Evolutionary conservation across 225 moss, liverwort and hornwort species (phyloP), one percentile per base, ranked within the genome.

Genomic region (Bryum argenteum): DNA sequence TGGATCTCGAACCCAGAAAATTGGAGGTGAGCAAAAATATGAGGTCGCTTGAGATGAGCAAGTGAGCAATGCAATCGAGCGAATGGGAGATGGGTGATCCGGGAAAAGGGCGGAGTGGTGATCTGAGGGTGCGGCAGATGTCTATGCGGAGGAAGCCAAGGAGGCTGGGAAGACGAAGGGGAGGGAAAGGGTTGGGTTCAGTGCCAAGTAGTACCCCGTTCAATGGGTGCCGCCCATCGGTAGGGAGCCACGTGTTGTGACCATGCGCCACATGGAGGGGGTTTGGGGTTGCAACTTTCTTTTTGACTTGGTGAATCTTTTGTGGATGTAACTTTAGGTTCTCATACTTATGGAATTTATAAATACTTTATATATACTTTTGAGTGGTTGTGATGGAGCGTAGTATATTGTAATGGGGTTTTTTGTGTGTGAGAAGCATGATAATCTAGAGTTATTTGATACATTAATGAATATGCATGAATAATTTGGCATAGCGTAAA

Each of bases 201-300:
- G 37, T 61, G 61, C 65, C 76, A 61, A 41, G 71, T 67, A 41
- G 71, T 67, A 48, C 42, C 15, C 22, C 17, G 22, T n/a, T 58
- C 19, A 15, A 64, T 47, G 48, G 74, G 47, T 58, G 33, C 21
- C 10, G 37, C 11, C 66, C 37, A 2, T 11, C 16, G 1, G 0
- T 3, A 11, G n/a, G 8, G 2, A 43, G 78, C 40, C 82, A 74
- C 82, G 60, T 70, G 55, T 44, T 12, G 28, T 26, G 11, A 9
- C 4, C 0, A 6, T 0, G 0, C 54, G 58, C 65, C 73, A 68
- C 26, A 23, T 70, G 69, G 54, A 14, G 22, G 33, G 64, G 0
- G 1, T 8, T 11, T 54, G 22, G 16, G 64, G 55, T 44, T 16
- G 45, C 47, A 16, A 4, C 45, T 16, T 20, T 8, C 41, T 33